Evolutionary conservation across 805 yeast genomes (phyloP), one percentile per base, ranked within the genome.

Genomic region (Starmerella davenportii): DNA sequence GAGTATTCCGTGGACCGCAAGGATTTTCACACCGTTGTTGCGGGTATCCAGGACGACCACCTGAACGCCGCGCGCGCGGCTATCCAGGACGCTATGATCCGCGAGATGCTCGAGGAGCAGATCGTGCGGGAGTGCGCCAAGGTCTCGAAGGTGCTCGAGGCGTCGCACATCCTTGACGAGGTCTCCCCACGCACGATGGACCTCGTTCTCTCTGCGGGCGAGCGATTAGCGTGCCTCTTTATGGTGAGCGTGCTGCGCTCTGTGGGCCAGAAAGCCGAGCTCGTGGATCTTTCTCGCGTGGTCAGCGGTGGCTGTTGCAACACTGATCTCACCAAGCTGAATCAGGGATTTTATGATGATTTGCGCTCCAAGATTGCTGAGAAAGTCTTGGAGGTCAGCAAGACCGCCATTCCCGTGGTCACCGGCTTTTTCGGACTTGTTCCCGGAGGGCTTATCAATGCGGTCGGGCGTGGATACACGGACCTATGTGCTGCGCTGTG

Each of bases 401-500:
- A 14, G 11, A 34, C 21, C 17, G 56, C 68, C 14, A 76, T 85
- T 18, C 98, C 98, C 1, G 95, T 90, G 1, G 66, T 90, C 41
- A 90, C 98, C 23, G 98, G 98, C 2, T 90, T 81, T 58, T 90
- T 90, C 51, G 98, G 98, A 21, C 65, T 73, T 28, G 79, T 90
- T n/a, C 96, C 95, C 25, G 95, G 95, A 47, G 96, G 98, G 14
- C 63, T 90, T 40, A 64, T 90, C 47, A 78, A 78, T 51, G 81
- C 92, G 38, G 93, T 90, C 40, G 98, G 98, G 34, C 74, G 98
- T 55, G 98, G 98, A 29, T 90, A 90, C 60, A 90, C 98, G 8
- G 98, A 90, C 58, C 64, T 90, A 50, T 90, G 98, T 65, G 98
- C 98, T 16, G 98, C 96, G 1, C 67, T 90, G 53, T 70, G 84